These are phyloP conservation scores for Aureobasidium pullulans DNA, from an alignment of 2,329 filamentous ascomycete genomes.

Conservation along the genomic window DNA sequence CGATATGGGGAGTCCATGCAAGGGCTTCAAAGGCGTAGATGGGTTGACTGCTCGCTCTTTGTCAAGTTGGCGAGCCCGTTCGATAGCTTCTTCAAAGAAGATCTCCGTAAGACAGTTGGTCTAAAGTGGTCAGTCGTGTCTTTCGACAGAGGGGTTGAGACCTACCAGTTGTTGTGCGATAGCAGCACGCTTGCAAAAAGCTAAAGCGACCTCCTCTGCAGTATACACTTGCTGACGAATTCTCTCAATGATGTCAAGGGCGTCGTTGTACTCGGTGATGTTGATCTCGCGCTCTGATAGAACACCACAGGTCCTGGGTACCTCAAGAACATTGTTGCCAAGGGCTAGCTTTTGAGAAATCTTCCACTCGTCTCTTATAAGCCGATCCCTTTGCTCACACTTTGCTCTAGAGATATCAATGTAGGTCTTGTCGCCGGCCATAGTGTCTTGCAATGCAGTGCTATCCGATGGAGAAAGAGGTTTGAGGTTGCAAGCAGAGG, in stretches of 20 bases:
- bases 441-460: background rate
- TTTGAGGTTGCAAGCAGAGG: background rate
- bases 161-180: constrained; percentile 25
- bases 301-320: constrained; percentile 44
- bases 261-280: constrained; percentile 48
- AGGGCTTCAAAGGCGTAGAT: constrained; percentile 19
- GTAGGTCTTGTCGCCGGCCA: constrained; percentile 12
- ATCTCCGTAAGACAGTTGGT: constrained; percentile 27
- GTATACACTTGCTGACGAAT: constrained; percentile 26
- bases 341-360: constrained; percentile 3
- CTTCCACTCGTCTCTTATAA: constrained; percentile 16
- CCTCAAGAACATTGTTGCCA: constrained; percentile 32
- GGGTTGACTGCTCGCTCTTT: constrained; percentile 17
- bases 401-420: constrained; percentile 15
- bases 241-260: constrained; percentile 29
- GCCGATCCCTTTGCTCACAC: constrained; percentile 15
- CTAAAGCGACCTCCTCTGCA: constrained; percentile 23
- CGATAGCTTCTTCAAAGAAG: constrained; percentile 36
- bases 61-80: constrained; percentile 22
- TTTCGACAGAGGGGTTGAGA: background rate
- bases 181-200: constrained; percentile 34
- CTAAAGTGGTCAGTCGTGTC: background rate
- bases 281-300: constrained; percentile 41
- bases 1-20: constrained; percentile 49
- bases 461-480: background rate